phyloP scores from a whole-genome alignment of 148 eudicot genomes.

The Simmondsia chinensis region DNA sequence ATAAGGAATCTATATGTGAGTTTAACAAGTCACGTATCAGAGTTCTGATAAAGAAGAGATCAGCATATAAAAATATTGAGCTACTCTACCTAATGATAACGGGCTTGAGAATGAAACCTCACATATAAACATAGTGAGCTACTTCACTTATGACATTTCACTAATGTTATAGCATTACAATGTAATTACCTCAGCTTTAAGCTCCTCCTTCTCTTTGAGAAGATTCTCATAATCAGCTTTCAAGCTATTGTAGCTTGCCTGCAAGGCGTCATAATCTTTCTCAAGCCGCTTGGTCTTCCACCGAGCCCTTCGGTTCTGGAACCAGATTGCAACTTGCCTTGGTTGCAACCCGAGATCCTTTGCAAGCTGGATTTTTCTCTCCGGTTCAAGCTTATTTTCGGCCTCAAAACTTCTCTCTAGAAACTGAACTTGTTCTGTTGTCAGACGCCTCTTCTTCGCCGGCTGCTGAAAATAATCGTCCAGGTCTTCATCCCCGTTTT shows the following conservation, averaged over 20 bases:
- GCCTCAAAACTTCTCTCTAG: constrained; percentile 70
- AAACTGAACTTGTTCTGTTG: constrained; percentile 62
- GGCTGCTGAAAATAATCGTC: constrained; percentile 60
- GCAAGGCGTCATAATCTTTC: constrained; percentile 60
- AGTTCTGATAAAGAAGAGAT: too few species aligned
- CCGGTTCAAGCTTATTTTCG: constrained; percentile 88
- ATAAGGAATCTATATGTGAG: too few species aligned
- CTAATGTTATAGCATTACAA: background rate
- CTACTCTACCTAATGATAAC: too few species aligned
- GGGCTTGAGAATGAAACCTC: too few species aligned
- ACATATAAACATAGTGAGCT: too few species aligned
- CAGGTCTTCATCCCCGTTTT: constrained; percentile 44
- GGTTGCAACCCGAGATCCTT: constrained; percentile 87
- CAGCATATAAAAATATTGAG: too few species aligned
- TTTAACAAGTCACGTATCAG: too few species aligned
- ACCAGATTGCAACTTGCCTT: constrained; percentile 89
- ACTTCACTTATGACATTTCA: too few species aligned
- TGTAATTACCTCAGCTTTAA: constrained; percentile 55
- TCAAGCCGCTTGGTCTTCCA: constrained; percentile 79
- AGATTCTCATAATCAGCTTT: constrained; percentile 56
- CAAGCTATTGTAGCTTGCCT: constrained; percentile 43
- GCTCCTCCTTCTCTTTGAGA: constrained; percentile 59
- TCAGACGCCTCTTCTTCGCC: constrained; percentile 74
- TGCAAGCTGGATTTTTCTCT: constrained; percentile 74
- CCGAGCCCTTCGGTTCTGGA: constrained; percentile 83